Evolutionary conservation across 176 grass and related monocot species (phyloP), one percentile per base, ranked within the genome.

Genomic region (Carex myosuroides): DNA sequence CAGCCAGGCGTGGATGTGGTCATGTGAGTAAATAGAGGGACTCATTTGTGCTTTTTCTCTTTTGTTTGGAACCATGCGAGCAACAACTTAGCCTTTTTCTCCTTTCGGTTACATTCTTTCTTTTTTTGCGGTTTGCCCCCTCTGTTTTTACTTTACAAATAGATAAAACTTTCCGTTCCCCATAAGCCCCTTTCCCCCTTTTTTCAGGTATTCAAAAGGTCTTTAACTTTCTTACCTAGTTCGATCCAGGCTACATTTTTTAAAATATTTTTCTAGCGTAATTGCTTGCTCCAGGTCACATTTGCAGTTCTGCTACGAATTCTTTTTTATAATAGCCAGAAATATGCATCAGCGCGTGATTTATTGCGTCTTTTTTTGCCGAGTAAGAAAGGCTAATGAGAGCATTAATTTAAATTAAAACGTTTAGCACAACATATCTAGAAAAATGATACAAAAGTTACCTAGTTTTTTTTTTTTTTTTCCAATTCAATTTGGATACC

Each of bases 121-220:
- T 39, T 12, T 59, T 81, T 82, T 82, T 82, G 80, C 61, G 41
- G 41, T 82, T 82, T 82, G 60, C 60, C 80, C n/a, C 80, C 80
- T 63, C 53, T 65, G 67, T 83, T 30, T 50, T 82, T 13, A 24
- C 56, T 63, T 81, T 62, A 10, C 33, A 18, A 13, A 13, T 55
- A 12, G n/a, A 39, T 75, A 13, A 29, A 77, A 56, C 22, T 67
- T 83, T 68, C 41, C 37, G 12, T 67, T 83, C 10, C 80, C 39
- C 80, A 50, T 65, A 50, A 50, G 9, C 10, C 46, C 13, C 16
- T 42, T 50, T 4, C 6, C 21, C 61, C 39, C 54, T 83, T 83
- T 83, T 83, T 67, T 52, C 20, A 35, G 80, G 39, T 8, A 26
- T 83, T 83, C 80, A 33, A 83, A 83, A 83, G 80, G 39, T 83